These are phyloP conservation scores for Prunus armeniaca DNA, from an alignment of 306 rosid genomes.

Conservation along the genomic window DNA sequence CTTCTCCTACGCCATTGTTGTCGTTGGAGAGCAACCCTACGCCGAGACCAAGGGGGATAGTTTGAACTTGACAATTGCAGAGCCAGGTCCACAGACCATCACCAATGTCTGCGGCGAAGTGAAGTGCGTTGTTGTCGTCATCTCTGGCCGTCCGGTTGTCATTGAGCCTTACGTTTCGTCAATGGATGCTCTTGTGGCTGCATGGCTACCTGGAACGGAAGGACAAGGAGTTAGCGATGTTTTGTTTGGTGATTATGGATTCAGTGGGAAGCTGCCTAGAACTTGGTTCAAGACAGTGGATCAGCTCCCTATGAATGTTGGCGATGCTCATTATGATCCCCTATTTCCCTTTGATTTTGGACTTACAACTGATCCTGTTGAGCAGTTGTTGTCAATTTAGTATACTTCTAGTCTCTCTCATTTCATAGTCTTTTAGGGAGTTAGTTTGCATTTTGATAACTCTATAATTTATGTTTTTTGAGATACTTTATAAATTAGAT, in stretches of 20 bases:
- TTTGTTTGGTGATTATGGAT: constrained; percentile 20
- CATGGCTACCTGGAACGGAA: constrained; percentile 25
- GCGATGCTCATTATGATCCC: constrained; percentile 17
- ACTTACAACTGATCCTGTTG: constrained; percentile 1
- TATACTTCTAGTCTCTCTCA: background rate
- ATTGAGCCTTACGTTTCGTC: background rate
- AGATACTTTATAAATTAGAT: no score
- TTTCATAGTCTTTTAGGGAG: background rate
- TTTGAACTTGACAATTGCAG: constrained; percentile 11
- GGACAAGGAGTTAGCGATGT: constrained; percentile 19
- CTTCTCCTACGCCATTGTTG: constrained; percentile 15
- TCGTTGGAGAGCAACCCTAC: constrained; percentile 17
- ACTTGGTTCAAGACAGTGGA: constrained; percentile 19
- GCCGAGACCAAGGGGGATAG: constrained; percentile 20
- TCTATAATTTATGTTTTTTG: no score
- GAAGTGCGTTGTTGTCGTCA: constrained; percentile 8
- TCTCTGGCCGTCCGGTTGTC: constrained; percentile 21
- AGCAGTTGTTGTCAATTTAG: background rate
- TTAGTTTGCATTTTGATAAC: no score
- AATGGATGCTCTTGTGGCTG: constrained; percentile 17
- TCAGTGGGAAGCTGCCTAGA: constrained; percentile 22
- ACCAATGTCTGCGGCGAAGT: background rate
- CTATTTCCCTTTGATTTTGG: constrained; percentile 21
- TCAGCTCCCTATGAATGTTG: constrained; percentile 24
- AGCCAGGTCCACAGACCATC: constrained; percentile 1